Evolutionary conservation across 2,329 filamentous ascomycete species (phyloP), one percentile per base, ranked within the genome.

Genomic region (Diaporthe velutina): DNA sequence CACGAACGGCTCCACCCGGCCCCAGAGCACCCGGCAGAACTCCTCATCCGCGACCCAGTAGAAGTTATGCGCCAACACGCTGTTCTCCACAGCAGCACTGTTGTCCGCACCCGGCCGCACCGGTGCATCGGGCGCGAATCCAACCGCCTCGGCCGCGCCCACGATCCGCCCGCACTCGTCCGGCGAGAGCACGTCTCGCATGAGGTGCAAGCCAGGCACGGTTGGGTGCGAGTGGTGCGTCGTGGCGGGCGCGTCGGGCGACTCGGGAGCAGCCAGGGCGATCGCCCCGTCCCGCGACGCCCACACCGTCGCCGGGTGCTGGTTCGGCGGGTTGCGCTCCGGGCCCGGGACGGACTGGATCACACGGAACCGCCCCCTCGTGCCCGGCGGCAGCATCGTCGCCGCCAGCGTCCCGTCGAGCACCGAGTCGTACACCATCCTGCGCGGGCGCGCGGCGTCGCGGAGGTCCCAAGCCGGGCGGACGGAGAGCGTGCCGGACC

Each of bases 41-140:
- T 86, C 85, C 30, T 86, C 84, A 77, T 94, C 92, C 17, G 91
- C 86, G 12, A 94, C 86, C 92, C 92, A 94, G 84, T 94, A 94
- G 78, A 94, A 93, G 81, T 94, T 94, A 83, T 94, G 92, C 0
- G 92, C 92, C 1, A 94, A 82, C 61, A 94, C 88, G 78, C 91
- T 93, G 33, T 87, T 86, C 71, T 93, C 91, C 15, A 25, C 30
- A 6, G 15, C 58, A 10, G 90, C 30, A 1, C 8, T 90, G 73
- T 92, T 90, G n/a, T 91, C 90, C 22, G 90, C 90, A 73, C 92
- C 90, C 19, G 91, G 90, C 2, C 91, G 89, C 40, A 94, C 84
- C 0, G 92, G 92, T 0, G 91, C 90, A 78, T 94, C 93, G 0
- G 93, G 92, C 0, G 92, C 85, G 77, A 94, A 94, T 9, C 89